A percentile compares a stretch with the other conserved stretches of the same genome.
phyloP scores from a whole-genome alignment of 768 basidiomycete species.

The Coprinopsis sp. region DNA sequence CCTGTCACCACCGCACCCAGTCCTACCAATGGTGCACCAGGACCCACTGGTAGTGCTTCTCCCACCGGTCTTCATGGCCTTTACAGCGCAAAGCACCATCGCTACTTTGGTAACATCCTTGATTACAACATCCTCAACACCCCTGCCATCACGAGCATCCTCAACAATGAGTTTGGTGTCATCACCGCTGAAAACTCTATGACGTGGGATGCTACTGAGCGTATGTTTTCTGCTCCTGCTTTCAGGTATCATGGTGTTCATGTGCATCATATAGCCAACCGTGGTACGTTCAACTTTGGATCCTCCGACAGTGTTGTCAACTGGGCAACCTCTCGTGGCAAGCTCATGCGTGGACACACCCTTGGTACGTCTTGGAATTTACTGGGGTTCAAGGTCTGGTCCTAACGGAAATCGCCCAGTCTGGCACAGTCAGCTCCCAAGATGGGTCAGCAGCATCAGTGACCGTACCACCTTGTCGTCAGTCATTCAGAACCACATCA shows the following conservation, averaged over 20 bases:
- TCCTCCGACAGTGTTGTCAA: conserved; percentile 35
- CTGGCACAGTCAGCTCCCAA: conserved; percentile 30
- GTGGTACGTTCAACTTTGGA: conserved; percentile 29
- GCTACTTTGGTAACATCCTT: conserved; percentile 26
- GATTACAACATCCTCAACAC: conserved; percentile 26
- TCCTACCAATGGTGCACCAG: too few relatives aligned
- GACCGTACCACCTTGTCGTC: conserved; percentile 26
- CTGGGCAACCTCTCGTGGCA: conserved; percentile 35
- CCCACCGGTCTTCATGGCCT: too few relatives aligned
- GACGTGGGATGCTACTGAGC: conserved; percentile 42
- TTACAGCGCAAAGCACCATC: conserved; percentile 27
- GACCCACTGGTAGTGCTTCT: too few relatives aligned
- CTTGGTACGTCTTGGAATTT: conserved; percentile 19
- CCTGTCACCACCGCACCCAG: too few relatives aligned
- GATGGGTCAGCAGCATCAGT: conserved; percentile 26
- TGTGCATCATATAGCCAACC: conserved; percentile 19
- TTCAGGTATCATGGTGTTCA: background rate
- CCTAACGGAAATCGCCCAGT: too few relatives aligned
- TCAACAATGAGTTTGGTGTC: conserved; percentile 36
- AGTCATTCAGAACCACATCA: conserved; percentile 36
- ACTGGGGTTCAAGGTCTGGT: background rate
- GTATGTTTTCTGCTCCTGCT: conserved; percentile 12
- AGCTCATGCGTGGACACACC: conserved; percentile 38
- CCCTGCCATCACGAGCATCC: conserved; percentile 24
- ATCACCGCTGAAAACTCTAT: conserved; percentile 31